Conservation (phyloP, 2,329 filamentous ascomycete species). For the Microdochium bolleyi region DNA sequence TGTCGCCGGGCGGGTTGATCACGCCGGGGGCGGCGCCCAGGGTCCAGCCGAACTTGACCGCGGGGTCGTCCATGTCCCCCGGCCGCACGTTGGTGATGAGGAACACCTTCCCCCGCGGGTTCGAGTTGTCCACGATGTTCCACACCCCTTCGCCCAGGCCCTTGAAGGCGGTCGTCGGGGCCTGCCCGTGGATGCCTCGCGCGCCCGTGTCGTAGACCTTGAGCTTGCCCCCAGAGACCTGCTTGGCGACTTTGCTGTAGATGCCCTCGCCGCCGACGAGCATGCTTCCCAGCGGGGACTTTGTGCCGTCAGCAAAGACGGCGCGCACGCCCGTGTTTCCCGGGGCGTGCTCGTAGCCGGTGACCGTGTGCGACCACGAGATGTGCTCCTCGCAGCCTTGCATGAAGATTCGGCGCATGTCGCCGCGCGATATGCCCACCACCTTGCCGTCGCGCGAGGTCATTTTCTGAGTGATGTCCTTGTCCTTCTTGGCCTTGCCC, state of each 20-base stretch:
- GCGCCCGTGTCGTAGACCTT: constrained; percentile 58
- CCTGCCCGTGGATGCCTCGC: constrained; percentile 57
- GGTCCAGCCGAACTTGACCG: constrained; percentile 55
- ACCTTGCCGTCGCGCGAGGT: constrained; percentile 47
- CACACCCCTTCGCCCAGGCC: constrained; percentile 57
- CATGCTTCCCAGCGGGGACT: constrained; percentile 49
- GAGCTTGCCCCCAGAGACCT: constrained; percentile 47
- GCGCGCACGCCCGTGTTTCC: constrained; percentile 40
- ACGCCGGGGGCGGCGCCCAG: constrained; percentile 50
- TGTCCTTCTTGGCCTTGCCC: constrained; percentile 5
- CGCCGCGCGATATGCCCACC: constrained; percentile 53
- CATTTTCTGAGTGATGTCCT: constrained; percentile 23
- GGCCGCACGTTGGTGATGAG: constrained; percentile 58
- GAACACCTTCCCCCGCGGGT: constrained; percentile 37
- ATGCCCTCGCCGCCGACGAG: constrained; percentile 56
- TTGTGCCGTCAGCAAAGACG: constrained; percentile 51
- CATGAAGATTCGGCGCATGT: constrained; percentile 53
- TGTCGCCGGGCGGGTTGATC: constrained; percentile 49
- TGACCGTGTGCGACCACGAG: constrained; percentile 47
- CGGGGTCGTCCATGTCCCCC: constrained; percentile 49
- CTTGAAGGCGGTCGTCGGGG: constrained; percentile 53
- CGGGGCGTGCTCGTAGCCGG: constrained; percentile 47
- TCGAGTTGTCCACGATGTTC: constrained; percentile 38
- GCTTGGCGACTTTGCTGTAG: constrained; percentile 50
- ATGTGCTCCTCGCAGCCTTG: constrained; percentile 46